Evolutionary conservation across 257 asterid genomes (phyloP).

Genomic region (Fraxinus americana): DNA sequence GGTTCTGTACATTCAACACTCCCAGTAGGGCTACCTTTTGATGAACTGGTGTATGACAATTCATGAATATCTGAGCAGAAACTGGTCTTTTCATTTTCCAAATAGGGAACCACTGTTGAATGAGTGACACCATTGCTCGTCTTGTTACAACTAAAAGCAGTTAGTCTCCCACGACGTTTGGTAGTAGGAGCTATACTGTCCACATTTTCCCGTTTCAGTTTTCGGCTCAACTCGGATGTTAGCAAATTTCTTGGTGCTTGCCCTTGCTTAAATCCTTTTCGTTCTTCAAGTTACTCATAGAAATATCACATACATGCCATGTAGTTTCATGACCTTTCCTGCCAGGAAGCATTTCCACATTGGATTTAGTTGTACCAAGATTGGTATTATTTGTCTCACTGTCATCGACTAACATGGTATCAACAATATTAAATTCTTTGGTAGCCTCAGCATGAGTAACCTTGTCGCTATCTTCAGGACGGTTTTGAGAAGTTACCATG

Average conservation of each 20-base stretch:
- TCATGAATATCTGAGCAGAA: no score
- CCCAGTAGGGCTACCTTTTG: no score
- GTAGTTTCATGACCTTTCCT: slow-evolving; percentile 22
- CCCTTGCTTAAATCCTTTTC: slow-evolving; percentile 31
- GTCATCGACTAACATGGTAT: slow-evolving; percentile 20
- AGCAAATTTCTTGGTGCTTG: slow-evolving; percentile 33
- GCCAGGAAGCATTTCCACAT: slow-evolving; percentile 26
- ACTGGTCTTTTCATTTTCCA: no score
- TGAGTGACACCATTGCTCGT: slow-evolving; percentile 19
- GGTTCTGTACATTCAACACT: no score
- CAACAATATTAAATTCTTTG: slow-evolving; percentile 39
- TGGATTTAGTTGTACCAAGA: slow-evolving; percentile 7
- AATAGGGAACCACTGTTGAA: no score
- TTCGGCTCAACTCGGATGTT: slow-evolving; percentile 26
- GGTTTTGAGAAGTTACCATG: slow-evolving; percentile 14
- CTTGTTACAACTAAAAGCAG: slow-evolving; percentile 34
- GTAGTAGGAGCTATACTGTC: slow-evolving; percentile 32
- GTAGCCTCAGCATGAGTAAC: slow-evolving; percentile 34
- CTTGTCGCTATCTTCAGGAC: slow-evolving; percentile 20
- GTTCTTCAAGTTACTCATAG: slow-evolving; percentile 21
- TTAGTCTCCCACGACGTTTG: slow-evolving; percentile 45
- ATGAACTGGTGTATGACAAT: no score
- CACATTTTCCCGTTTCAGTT: slow-evolving; percentile 35
- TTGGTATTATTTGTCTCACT: slow-evolving; percentile 19
- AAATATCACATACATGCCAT: slow-evolving; percentile 26